A percentile compares a stretch with the other conserved stretches of the same genome.
Conservation (phyloP, 257 asterid species). For the Ilex aquifolium region DNA sequence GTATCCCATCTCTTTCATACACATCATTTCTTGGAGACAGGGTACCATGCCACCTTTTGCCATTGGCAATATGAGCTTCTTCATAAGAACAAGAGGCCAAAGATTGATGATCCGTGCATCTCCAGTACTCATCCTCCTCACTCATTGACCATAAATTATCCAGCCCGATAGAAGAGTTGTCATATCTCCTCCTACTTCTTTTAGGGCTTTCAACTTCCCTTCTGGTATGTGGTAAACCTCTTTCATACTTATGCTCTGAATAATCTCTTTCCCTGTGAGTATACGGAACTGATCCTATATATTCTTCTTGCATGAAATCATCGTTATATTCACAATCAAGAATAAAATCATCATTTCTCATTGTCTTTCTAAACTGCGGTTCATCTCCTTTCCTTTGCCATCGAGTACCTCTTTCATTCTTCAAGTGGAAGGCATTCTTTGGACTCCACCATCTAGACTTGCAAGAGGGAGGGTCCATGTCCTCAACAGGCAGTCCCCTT, state of each 20-base stretch:
- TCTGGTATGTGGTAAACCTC: constrained; percentile 19
- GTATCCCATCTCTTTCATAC: constrained; percentile 18
- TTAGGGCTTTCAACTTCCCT: constrained; percentile 31
- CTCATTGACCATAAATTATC: constrained; percentile 15
- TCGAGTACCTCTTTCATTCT: constrained; percentile 18
- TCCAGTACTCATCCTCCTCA: constrained; percentile 24
- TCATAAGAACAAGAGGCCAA: constrained; percentile 19
- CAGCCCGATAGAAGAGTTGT: constrained; percentile 12
- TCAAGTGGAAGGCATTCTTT: constrained; percentile 15
- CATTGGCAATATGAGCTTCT: constrained; percentile 15
- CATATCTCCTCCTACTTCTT: constrained; percentile 23
- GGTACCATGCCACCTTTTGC: constrained; percentile 16
- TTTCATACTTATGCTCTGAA: constrained; percentile 18
- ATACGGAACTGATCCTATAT: constrained; percentile 17
- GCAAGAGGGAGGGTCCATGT: constrained; percentile 15
- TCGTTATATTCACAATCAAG: constrained; percentile 16
- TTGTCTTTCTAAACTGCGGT: constrained; percentile 25
- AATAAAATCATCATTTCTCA: constrained; percentile 18
- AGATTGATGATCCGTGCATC: constrained; percentile 18
- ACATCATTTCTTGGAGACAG: constrained; percentile 13
- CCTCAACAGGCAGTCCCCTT: constrained; percentile 21
- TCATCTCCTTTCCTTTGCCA: constrained; percentile 20
- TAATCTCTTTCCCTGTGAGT: constrained; percentile 21
- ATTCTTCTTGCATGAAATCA: constrained; percentile 19
- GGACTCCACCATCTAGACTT: constrained; percentile 17